Conservation (phyloP, 2,329 filamentous ascomycete species). For the Penicillium sp. region DNA sequence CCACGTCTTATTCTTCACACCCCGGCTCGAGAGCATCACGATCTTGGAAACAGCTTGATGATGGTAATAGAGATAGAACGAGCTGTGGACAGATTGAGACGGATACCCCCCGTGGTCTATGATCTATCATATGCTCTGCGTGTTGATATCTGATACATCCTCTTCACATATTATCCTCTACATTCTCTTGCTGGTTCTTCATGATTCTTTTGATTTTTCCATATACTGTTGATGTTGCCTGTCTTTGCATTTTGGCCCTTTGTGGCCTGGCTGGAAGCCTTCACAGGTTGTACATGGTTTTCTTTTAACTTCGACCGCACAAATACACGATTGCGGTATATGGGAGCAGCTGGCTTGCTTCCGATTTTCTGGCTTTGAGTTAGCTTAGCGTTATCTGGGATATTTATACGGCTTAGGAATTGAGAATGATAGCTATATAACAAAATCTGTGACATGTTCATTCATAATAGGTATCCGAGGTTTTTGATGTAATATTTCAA, state of each 20-base stretch:
- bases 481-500: neutral
- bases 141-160: neutral
- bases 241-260: neutral
- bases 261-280: neutral
- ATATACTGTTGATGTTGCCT: neutral
- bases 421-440: neutral
- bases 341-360: constrained; percentile 1
- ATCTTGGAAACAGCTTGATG: constrained; percentile 13
- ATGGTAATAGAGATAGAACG: constrained; percentile 14
- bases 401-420: neutral
- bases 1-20: constrained; percentile 26
- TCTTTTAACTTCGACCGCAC: neutral
- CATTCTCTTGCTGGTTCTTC: neutral
- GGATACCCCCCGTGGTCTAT: constrained; percentile 19
- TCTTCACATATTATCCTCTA: neutral
- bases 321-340: neutral
- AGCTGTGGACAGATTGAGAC: constrained; percentile 22
- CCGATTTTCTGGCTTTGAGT: neutral
- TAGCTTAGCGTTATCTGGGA: neutral
- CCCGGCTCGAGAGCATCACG: constrained; percentile 8
- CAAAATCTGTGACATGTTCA: neutral
- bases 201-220: neutral
- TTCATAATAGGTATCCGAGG: neutral
- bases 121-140: neutral
- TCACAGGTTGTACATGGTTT: neutral